Evolutionary conservation across 768 basidiomycete genomes (phyloP), one percentile per base, ranked within the genome.

Genomic region (Amanita pallidorosea): DNA sequence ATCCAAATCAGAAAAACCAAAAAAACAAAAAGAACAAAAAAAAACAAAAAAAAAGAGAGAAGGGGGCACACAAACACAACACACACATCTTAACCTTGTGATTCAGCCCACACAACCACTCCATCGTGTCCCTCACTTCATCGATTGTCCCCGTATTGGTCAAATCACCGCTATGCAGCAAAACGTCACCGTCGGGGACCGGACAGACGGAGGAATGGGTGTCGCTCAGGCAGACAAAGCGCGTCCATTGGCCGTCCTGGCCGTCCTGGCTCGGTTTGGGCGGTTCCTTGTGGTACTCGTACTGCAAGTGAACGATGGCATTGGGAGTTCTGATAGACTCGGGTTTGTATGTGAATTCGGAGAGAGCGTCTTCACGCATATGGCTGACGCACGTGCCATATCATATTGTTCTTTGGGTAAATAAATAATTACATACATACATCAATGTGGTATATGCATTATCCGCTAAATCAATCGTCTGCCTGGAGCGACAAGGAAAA

Each of bases 131-230:
- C 44, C 65, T 51, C 40, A 85, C 68, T 22, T 80, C 72, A 1
- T 60, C 50, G 23, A 69, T 51, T 2, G 56, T 66, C 1, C 85
- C 83, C 41, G 60, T 63, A 22, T 71, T 69, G 18, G 80, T 82
- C 44, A 86, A 61, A 55, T 86, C 85, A 1, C 84, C 85, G 20
- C 70, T 70, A 54, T 86, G 82, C 17, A 86, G 60, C 2, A 86
- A 67, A 1, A 86, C 79, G 55, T 86, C 84, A 11, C 84, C 82
- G 3, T 64, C 56, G 4, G 84, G 84, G 1, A 83, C 71, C 8
- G 54, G 35, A 49, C 75, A 80, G 4, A 58, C 61, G 8, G 54
- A 60, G 3, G 64, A 49, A 57, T 83, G 81, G 2, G 77, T 81
- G 57, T 83, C 81, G 54, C 78, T 80, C 49, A 83, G 63, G 56